Evolutionary conservation across 2,329 filamentous ascomycete genomes (phyloP), one percentile per base, ranked within the genome.

Genomic region (Colletotrichum cordylinicola): DNA sequence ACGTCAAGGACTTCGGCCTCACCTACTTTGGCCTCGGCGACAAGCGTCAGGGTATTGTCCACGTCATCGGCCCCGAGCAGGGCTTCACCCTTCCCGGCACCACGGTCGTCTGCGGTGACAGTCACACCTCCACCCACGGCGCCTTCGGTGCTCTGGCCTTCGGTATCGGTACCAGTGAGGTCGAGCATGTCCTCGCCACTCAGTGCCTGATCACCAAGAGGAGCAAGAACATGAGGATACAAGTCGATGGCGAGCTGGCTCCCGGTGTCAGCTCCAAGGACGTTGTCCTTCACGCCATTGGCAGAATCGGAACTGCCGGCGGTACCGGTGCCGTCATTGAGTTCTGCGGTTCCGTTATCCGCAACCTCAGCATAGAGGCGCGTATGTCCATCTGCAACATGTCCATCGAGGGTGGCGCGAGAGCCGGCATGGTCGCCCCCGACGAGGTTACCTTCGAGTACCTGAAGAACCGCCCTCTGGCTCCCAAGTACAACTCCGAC

Each of bases 341-440:
- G 88, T 99, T 96, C 88, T 98, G 96, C 83, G 97, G 97, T 76
- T 98, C 96, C 67, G 95, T 97, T 77, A 98, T 99, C 83, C 93
- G 95, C 80, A 88, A 87, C 77, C 89, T 98, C 80, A 98, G 95
- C 86, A 98, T 99, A 92, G 97, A 98, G 86, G 97, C 96, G 58
- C 93, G 97, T 80, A 98, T 99, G 97, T 98, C 96, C 78, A 98
- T 99, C 84, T 98, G 97, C 89, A 99, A 99, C 89, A 98, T 98
- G 97, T 96, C 96, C 16, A 98, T 98, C 80, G 97, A 99, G 89
- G 97, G 91, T 80, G 97, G 97, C 86, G 97, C 97, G 64, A 92
- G 97, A 87, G 96, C 96, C 76, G 97, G 97, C 79, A 98, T 99
- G 96, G 93, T 99, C 75, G 97, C 97, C 12, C 97, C 97, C 7